phyloP scores from a whole-genome alignment of 2,329 filamentous ascomycete species.

The Talaromyces atroroseus region DNA sequence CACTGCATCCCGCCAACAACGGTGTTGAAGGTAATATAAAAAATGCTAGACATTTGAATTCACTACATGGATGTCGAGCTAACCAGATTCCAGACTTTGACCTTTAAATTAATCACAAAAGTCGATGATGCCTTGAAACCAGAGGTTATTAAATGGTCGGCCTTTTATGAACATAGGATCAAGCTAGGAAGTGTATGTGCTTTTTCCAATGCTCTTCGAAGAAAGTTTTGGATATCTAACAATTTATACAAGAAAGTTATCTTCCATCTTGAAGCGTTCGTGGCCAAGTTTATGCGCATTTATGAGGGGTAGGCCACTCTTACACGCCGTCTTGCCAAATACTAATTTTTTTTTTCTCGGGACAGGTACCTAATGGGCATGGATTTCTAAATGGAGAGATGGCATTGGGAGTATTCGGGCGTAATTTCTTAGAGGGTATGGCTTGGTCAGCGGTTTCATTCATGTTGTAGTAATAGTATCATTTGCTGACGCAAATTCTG shows the following conservation, averaged over 20 bases:
- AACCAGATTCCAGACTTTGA: conserved; percentile 58
- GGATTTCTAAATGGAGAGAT: conserved; percentile 51
- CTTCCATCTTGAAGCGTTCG: conserved; percentile 96
- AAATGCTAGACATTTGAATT: not conserved
- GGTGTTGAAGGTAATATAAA: conserved; percentile 68
- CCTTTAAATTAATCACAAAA: conserved; percentile 82
- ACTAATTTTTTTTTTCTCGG: conserved; percentile 29
- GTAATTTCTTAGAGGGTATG: not conserved
- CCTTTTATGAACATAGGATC: conserved; percentile 95
- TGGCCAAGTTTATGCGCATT: conserved; percentile 96
- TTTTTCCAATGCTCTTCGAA: too few relatives aligned
- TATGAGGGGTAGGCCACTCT: conserved; percentile 67
- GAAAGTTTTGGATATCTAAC: not conserved
- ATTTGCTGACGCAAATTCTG: not conserved
- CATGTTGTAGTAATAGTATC: not conserved
- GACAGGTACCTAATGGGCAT: conserved; percentile 62
- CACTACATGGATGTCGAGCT: not conserved
- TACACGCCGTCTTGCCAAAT: conserved; percentile 6
- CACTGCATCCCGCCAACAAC: conserved; percentile 96
- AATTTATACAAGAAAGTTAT: conserved; percentile 66
- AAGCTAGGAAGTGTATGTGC: conserved; percentile 64
- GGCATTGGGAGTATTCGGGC: not conserved
- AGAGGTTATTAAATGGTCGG: conserved; percentile 91
- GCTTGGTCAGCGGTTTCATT: not conserved
- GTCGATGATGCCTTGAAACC: conserved; percentile 86